Evolutionary conservation across 2,329 filamentous ascomycete species (phyloP).

Genomic region (Penicillium psychrosexuale): DNA sequence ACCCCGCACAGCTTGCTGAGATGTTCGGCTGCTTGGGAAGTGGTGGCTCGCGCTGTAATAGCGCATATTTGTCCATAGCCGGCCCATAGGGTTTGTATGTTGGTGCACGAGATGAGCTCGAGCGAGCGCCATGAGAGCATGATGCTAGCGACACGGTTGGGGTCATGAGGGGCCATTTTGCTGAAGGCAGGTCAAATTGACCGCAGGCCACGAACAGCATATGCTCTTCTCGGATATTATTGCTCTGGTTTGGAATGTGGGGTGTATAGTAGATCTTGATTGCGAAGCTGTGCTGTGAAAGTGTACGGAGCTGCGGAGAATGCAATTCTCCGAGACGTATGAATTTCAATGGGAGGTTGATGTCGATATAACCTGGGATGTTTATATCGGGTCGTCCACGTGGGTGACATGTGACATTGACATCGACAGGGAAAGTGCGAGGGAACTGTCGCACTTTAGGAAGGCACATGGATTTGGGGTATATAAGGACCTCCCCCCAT

Average conservation of each 20-base stretch:
- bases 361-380: neutral
- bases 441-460: neutral
- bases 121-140: slow-evolving; percentile 31
- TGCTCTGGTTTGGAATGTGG: neutral
- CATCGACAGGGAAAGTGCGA: neutral
- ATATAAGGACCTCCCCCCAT: neutral
- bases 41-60: slow-evolving; percentile 45
- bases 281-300: neutral
- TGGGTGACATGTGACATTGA: neutral
- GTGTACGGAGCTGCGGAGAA: neutral
- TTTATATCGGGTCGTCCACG: too few species aligned
- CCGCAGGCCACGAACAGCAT: neutral
- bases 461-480: neutral
- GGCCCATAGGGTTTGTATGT: slow-evolving; percentile 47
- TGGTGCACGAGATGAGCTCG: slow-evolving; percentile 27
- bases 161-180: neutral
- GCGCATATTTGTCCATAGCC: slow-evolving; percentile 56
- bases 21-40: slow-evolving; percentile 21
- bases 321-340: neutral
- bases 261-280: neutral
- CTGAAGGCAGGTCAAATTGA: neutral
- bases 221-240: neutral
- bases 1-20: slow-evolving; percentile 23
- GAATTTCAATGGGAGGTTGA: neutral
- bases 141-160: slow-evolving; percentile 24